Evolutionary conservation across 768 basidiomycete genomes (phyloP), one percentile per base, ranked within the genome.

Genomic region (Tulasnella sp.): DNA sequence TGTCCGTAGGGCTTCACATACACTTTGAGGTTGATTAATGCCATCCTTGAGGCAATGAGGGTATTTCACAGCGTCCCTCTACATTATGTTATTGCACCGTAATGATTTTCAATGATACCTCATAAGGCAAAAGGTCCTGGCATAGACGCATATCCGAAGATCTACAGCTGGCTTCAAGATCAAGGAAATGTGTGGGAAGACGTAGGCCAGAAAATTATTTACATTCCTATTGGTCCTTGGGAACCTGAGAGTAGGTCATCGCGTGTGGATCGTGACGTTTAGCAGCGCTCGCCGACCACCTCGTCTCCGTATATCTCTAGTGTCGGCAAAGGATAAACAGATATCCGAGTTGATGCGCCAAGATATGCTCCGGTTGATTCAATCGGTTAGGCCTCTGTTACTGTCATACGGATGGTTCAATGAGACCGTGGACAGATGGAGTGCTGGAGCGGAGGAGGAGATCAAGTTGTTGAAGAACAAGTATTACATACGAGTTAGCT

Each of bases 151-250:
- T 27, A 31, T 18, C 62, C 62, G 14, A 68, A 68, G 62, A 68
- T 68, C 16, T 68, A 68, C 18, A 19, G 31, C 18, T 68, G 62
- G 62, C 62, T 68, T 14, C 31, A 68, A 12, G 62, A 68, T 31
- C 62, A 68, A 68, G 62, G 48, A 52, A 62, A 24, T 21, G 34
- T 34, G 34, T 77, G 76, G 76, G 38, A 40, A 56, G 27, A 3
- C 27, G 6, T 31, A 5, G 78, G 78, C 38, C 19, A 79, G 38
- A 74, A 79, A 34, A n/a, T 34, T 31, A 6, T 79, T 27, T 74
- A 73, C 40, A 73, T 79, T 9, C 71, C 71, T 31, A n/a, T 79
- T 31, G 78, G 78, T 31, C 68, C 78, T 34, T 79, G 78, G 78
- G 78, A 79, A 27, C 71, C 52, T 10, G 73, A 48, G 0, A 40